phyloP scores from a whole-genome alignment of 2,329 filamentous ascomycete species.

The Aspergillus sp. region DNA sequence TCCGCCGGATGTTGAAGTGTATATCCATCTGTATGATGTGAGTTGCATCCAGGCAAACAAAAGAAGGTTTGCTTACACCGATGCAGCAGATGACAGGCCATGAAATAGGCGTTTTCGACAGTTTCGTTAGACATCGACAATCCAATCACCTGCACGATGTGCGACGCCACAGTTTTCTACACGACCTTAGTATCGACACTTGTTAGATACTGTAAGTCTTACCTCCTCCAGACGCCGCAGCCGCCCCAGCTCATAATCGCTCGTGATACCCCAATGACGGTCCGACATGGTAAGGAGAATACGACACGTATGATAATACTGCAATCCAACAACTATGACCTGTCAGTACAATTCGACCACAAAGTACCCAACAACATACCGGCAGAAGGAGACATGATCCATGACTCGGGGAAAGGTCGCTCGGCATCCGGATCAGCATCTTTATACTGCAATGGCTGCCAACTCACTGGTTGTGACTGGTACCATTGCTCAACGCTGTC shows the following conservation, averaged over 20 bases:
- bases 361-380: slow-evolving; percentile 18
- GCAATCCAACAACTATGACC: slow-evolving; percentile 32
- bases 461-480: slow-evolving; percentile 26
- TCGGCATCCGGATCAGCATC: slow-evolving; percentile 18
- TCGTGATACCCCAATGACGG: slow-evolving; percentile 17
- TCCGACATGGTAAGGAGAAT: slow-evolving; percentile 30
- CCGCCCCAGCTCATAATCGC: slow-evolving; percentile 27
- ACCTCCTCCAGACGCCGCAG: slow-evolving; percentile 28
- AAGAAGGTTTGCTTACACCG: slow-evolving; percentile 22
- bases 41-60: background rate
- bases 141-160: slow-evolving; percentile 29
- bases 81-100: slow-evolving; percentile 31
- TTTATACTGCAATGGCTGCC: slow-evolving; percentile 33
- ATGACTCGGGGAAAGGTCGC: slow-evolving; percentile 34
- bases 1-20: slow-evolving; percentile 27
- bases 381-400: slow-evolving; percentile 35
- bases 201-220: background rate
- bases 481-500: slow-evolving; percentile 31
- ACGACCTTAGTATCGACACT: background rate
- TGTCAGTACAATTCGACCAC: background rate
- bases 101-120: slow-evolving; percentile 33
- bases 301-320: slow-evolving; percentile 36
- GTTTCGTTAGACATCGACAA: slow-evolving; percentile 33
- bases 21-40: slow-evolving; percentile 26
- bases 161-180: slow-evolving; percentile 28